Conservation (phyloP, 2,329 filamentous ascomycete species). For the Beauveria sp. region DNA sequence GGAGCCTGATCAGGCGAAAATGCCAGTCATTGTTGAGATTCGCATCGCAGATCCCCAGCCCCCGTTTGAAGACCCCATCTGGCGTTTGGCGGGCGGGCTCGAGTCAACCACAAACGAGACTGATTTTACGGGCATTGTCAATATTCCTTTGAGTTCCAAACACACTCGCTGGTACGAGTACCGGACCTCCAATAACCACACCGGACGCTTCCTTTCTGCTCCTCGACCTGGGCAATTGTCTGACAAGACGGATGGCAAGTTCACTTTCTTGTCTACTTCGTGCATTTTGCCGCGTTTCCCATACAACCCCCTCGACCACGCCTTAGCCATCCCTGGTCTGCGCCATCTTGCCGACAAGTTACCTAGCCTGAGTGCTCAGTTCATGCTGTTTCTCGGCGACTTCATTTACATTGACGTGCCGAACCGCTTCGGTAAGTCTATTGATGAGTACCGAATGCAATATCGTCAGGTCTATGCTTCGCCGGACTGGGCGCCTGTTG, state of each 20-base stretch:
- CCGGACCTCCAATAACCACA: constrained; percentile 77
- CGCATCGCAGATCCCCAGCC: constrained; percentile 44
- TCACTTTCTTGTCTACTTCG: constrained; percentile 86
- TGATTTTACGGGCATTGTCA: constrained; percentile 72
- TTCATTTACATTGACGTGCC: constrained; percentile 92
- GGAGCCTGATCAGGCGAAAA: constrained; percentile 67
- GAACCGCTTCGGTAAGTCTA: constrained; percentile 61
- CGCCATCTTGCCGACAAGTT: constrained; percentile 67
- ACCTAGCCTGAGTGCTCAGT: constrained; percentile 63
- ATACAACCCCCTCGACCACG: constrained; percentile 76
- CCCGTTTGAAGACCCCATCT: constrained; percentile 49
- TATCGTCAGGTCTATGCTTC: constrained; percentile 95
- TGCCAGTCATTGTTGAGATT: constrained; percentile 69
- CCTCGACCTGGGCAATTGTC: constrained; percentile 60
- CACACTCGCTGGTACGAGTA: constrained; percentile 76
- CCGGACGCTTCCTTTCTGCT: constrained; percentile 72
- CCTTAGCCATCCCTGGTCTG: constrained; percentile 75
- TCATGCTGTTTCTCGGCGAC: constrained; percentile 76
- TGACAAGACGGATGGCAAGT: constrained; percentile 55
- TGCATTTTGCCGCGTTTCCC: constrained; percentile 90
- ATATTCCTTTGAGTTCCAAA: constrained; percentile 53
- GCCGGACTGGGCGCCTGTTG: constrained; percentile 75
- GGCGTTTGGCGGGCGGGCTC: constrained; percentile 61
- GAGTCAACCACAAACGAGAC: constrained; percentile 63
- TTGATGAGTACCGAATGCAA: constrained; percentile 76